Conservation (phyloP, 352 stramenopile species). For the Pythium scleroteichum region DNA sequence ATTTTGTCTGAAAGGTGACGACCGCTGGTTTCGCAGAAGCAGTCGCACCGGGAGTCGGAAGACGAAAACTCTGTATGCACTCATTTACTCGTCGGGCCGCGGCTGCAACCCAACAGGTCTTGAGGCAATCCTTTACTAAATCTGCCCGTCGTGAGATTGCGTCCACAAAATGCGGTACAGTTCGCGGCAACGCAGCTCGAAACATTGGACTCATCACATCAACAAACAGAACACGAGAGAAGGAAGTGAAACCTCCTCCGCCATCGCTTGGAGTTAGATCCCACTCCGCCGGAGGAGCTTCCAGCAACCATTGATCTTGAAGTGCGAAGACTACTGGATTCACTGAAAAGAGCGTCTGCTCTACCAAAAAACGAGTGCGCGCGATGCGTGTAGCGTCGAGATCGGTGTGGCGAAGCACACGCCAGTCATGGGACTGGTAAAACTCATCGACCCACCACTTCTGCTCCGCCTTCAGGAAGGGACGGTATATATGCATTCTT, state of each 20-base stretch:
- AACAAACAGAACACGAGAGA: constrained; percentile 81
- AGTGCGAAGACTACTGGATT: constrained; percentile 87
- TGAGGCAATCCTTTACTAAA: constrained; percentile 84
- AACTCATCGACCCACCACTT: constrained; percentile 85
- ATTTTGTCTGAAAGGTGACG: constrained; percentile 10
- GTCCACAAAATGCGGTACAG: constrained; percentile 85
- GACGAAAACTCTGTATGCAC: constrained; percentile 35
- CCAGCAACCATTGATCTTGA: constrained; percentile 86
- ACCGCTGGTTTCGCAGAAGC: neutral
- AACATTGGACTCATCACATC: constrained; percentile 76
- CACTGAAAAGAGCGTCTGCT: constrained; percentile 63
- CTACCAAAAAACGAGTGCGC: constrained; percentile 39
- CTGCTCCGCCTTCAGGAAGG: constrained; percentile 76
- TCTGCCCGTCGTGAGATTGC: constrained; percentile 75
- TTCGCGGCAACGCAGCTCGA: constrained; percentile 64
- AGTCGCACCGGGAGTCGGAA: constrained; percentile 6
- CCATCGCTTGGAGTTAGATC: constrained; percentile 47
- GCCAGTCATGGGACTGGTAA: constrained; percentile 77
- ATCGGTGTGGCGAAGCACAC: constrained; percentile 77
- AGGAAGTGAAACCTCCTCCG: constrained; percentile 31
- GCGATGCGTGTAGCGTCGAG: constrained; percentile 55
- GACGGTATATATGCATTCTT: constrained; percentile 82
- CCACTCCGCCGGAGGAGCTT: constrained; percentile 70
- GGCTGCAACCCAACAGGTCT: constrained; percentile 79
- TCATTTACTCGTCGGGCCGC: constrained; percentile 74